Conservation (phyloP, 2,329 filamentous ascomycete species). For the Emmonsia crescens region DNA sequence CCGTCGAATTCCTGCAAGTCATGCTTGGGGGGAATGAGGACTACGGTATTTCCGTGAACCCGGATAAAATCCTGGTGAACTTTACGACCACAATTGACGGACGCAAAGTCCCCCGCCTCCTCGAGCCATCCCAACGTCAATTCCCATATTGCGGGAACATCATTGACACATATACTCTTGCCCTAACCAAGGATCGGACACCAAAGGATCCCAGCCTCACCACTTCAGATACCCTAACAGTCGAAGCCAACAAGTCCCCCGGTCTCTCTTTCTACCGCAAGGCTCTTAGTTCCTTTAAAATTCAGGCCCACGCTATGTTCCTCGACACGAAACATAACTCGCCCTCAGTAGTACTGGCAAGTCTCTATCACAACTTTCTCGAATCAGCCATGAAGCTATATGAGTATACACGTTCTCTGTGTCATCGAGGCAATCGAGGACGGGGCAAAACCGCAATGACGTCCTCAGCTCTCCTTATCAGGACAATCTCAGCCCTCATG, state of each 20-base stretch:
- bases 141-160: constrained; percentile 85
- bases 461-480: constrained; percentile 54
- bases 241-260: constrained; percentile 61
- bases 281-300: constrained; percentile 62
- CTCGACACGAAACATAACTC: constrained; percentile 67
- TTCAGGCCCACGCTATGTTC: constrained; percentile 60
- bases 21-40: constrained; percentile 71
- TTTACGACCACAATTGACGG: constrained; percentile 57
- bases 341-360: constrained; percentile 55
- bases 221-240: constrained; percentile 62
- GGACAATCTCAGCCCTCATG: constrained; percentile 55
- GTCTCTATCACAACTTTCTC: constrained; percentile 61
- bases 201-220: constrained; percentile 42
- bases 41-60: constrained; percentile 71
- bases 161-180: constrained; percentile 64
- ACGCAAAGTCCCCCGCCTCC: constrained; percentile 40
- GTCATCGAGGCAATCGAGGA: constrained; percentile 29
- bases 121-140: constrained; percentile 22
- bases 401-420: constrained; percentile 50
- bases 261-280: constrained; percentile 74
- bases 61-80: constrained; percentile 71
- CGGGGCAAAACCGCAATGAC: constrained; percentile 7
- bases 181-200: constrained; percentile 59
- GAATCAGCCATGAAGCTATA: constrained; percentile 69
- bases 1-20: constrained; percentile 58